These are phyloP conservation scores for Phialemoniopsis sp. DNA, from an alignment of 2,329 filamentous ascomycete species.

Conservation along the genomic window DNA sequence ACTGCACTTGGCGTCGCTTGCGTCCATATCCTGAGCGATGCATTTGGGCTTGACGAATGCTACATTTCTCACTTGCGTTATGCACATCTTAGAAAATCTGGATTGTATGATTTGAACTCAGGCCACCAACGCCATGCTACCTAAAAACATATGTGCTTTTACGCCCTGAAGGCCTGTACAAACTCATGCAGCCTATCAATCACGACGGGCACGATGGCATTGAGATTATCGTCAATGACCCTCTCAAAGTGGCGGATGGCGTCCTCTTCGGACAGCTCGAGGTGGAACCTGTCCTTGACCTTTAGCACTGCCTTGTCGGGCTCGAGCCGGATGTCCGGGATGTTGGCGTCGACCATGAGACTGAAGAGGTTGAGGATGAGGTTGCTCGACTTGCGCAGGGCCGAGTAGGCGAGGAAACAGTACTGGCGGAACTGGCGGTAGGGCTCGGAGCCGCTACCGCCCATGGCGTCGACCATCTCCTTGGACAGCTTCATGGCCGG, in stretches of 20 bases:
- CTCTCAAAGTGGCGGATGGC: slow-evolving; percentile 83
- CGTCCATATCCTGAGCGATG: too few relatives aligned
- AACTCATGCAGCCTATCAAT: slow-evolving; percentile 94
- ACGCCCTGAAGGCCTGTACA: slow-evolving; percentile 86
- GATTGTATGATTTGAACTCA: too few relatives aligned
- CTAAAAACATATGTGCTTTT: slow-evolving; percentile 8
- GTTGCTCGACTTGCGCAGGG: slow-evolving; percentile 83
- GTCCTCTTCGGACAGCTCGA: slow-evolving; percentile 89
- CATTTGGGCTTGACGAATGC: too few relatives aligned
- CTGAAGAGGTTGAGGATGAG: slow-evolving; percentile 93
- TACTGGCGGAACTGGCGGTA: slow-evolving; percentile 92
- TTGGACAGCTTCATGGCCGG: slow-evolving; percentile 95
- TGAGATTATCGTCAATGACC: slow-evolving; percentile 86
- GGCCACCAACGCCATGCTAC: too few relatives aligned
- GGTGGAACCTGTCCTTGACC: slow-evolving; percentile 88
- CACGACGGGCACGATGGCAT: slow-evolving; percentile 85
- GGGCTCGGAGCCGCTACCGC: slow-evolving; percentile 73
- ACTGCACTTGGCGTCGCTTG: too few relatives aligned
- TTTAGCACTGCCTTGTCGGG: slow-evolving; percentile 92
- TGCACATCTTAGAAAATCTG: too few relatives aligned
- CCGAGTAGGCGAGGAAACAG: slow-evolving; percentile 91
- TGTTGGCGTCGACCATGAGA: slow-evolving; percentile 96
- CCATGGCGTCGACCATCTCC: slow-evolving; percentile 99
- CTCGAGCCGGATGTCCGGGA: slow-evolving; percentile 89
- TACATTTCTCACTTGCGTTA: too few relatives aligned